Evolutionary conservation across 306 rosid species (phyloP).

Genomic region (Castanea sativa): DNA sequence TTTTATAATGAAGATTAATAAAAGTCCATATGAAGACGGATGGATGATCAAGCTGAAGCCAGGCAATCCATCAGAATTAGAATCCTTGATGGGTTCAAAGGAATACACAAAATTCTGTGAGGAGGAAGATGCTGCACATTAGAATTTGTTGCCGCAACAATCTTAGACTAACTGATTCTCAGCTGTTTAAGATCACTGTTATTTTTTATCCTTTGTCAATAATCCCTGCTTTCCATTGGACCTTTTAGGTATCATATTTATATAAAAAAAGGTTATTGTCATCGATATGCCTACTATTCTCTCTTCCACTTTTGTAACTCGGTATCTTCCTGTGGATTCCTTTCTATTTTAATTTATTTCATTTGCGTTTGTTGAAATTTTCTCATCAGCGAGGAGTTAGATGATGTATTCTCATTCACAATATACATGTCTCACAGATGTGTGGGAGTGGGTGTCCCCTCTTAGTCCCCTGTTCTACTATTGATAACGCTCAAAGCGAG

Average conservation of each 20-base stretch:
- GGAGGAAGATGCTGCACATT: constrained; percentile 89
- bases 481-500: no score
- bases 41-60: constrained; percentile 97
- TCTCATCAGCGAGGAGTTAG: no score
- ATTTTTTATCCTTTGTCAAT: constrained; percentile 10
- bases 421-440: no score
- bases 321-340: constrained; percentile 19
- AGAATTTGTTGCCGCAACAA: constrained; percentile 18
- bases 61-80: constrained; percentile 58
- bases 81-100: constrained; percentile 63
- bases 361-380: background rate
- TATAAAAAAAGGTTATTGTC: constrained; percentile 12
- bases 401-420: no score
- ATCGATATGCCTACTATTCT: constrained; percentile 12
- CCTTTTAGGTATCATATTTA: background rate
- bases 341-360: background rate
- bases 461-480: no score
- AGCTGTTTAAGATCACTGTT: constrained; percentile 26
- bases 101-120: constrained; percentile 82
- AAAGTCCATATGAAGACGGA: constrained; percentile 89
- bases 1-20: constrained; percentile 53
- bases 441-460: no score
- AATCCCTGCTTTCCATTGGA: background rate
- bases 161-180: constrained; percentile 31
- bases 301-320: constrained; percentile 24